A percentile compares a stretch with the other conserved stretches of the same genome.
phyloP scores from a whole-genome alignment of 2,329 filamentous ascomycete genomes.

The Fonsecaea pedrosoi region DNA sequence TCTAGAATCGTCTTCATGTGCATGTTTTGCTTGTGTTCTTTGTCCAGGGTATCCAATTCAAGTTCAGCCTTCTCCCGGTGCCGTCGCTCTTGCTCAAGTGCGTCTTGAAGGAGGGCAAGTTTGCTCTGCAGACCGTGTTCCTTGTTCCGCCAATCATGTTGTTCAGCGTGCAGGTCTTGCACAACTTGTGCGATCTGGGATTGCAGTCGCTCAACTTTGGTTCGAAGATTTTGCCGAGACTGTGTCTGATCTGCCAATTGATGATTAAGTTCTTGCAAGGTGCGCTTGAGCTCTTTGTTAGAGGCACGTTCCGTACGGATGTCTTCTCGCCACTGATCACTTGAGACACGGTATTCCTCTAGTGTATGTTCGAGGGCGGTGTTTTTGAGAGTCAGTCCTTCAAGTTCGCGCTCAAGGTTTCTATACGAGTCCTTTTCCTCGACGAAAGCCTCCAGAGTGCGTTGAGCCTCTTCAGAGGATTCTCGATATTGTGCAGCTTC shows the following conservation, averaged over 20 bases:
- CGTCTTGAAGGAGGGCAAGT: conserved; percentile 61
- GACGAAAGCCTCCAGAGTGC: conserved; percentile 67
- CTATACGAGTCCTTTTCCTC: conserved; percentile 73
- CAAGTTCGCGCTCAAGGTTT: conserved; percentile 59
- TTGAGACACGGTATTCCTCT: conserved; percentile 64
- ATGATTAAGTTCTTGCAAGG: conserved; percentile 60
- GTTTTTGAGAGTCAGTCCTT: conserved; percentile 64
- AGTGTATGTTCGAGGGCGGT: conserved; percentile 66
- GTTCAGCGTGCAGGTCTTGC: conserved; percentile 81
- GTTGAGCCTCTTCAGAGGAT: conserved; percentile 68
- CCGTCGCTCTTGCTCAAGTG: conserved; percentile 72
- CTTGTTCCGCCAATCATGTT: conserved; percentile 74
- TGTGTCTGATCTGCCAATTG: conserved; percentile 87
- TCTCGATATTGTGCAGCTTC: conserved; percentile 56
- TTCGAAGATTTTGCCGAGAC: conserved; percentile 81
- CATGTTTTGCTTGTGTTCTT: conserved; percentile 76
- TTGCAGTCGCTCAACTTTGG: conserved; percentile 84
- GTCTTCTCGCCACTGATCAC: conserved; percentile 35
- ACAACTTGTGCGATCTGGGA: conserved; percentile 83
- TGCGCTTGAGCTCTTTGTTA: conserved; percentile 69
- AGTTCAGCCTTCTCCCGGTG: conserved; percentile 65
- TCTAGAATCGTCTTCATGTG: conserved; percentile 82
- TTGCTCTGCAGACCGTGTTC: conserved; percentile 63
- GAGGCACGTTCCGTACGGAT: conserved; percentile 57
- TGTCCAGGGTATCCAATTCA: conserved; percentile 66